Base-by-base conservation (phyloP, 2,329 filamentous ascomycete genomes). In the Juglanconis juglandina region DNA sequence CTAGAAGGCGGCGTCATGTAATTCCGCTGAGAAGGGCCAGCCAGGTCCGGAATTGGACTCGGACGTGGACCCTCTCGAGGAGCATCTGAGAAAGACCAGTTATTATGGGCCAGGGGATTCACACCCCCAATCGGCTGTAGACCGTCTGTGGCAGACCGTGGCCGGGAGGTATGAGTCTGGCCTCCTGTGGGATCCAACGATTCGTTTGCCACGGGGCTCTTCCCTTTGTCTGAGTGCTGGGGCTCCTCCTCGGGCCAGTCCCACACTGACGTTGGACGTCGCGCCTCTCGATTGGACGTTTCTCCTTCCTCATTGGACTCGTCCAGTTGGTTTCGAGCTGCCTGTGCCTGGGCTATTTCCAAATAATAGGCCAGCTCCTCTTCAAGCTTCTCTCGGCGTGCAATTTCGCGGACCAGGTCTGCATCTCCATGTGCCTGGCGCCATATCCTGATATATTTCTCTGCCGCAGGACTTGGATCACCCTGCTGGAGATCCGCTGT, bases 281-380 rank as follows among this genome's bases (percentile, higher is more conserved):
- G 52, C 35, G 41, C 42, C 10, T 33, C 33, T 52, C 47, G 46
- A n/a, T 11, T 53, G n/a, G 58, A 57, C 8, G 47, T 50, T n/a
- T 52, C 60, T n/a, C 24, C 59, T 37, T 61, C 50, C 17, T 63
- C 51, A 0, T 37, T 11, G 5, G 48, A 49, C 9, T 11, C 8
- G 9, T 58, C 54, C 5, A 62, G 56, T 39, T 62, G 52, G n/a
- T 59, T 52, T 47, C 65, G 66, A 4, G 68, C 66, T 17, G 63
- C 66, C 62, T 71, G 75, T 17, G 64, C 70, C 63, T 71, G 77
- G 63, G 86, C 84, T 32, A 83, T 75, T 37, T 79, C 77, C 10
- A 88, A 78, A 77, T 86, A 85, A 69, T 85, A 84, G 10, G 77
- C 76, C 39, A 90, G 77, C 53, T 82, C 81, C 10, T 85, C 82